Percentiles rank a stretch among this genome's conserved stretches.
Evolutionary conservation across 768 basidiomycete species (phyloP).

Genomic region (Leccinum variicolor): DNA sequence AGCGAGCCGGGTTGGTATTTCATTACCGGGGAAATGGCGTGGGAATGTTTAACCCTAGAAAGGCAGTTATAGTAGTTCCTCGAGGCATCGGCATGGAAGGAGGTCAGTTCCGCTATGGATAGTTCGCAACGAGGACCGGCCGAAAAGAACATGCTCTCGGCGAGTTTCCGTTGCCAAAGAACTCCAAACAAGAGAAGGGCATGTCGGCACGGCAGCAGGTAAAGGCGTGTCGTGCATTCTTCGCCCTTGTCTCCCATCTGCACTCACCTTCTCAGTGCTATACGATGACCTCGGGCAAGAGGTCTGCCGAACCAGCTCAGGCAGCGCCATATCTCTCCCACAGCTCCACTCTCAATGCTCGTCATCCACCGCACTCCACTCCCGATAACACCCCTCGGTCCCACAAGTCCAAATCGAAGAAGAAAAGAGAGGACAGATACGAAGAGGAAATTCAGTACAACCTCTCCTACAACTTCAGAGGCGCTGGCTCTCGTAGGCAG

Average conservation of each 20-base stretch:
- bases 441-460: conserved; percentile 43
- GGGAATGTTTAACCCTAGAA: conserved; percentile 7
- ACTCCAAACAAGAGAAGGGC: conserved; percentile 31
- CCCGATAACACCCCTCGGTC: conserved; percentile 49
- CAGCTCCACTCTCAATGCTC: conserved; percentile 51
- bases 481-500: conserved; percentile 25
- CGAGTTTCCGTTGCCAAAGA: conserved; percentile 24
- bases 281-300: conserved; percentile 35
- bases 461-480: conserved; percentile 31
- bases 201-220: conserved; percentile 32
- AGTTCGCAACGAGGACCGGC: conserved; percentile 25
- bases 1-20: conserved; percentile 10
- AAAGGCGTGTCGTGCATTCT: conserved; percentile 36
- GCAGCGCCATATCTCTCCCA: conserved; percentile 51
- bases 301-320: conserved; percentile 29
- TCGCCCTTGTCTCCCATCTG: conserved; percentile 37
- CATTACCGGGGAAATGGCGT: conserved; percentile 28
- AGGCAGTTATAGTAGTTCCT: conserved; percentile 26
- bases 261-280: conserved; percentile 32
- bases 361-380: conserved; percentile 42
- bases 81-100: conserved; percentile 29
- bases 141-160: conserved; percentile 10
- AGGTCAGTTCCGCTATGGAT: conserved; percentile 20
- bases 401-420: conserved; percentile 36
- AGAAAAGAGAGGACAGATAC: conserved; percentile 42